Evolutionary conservation across 805 yeast genomes (phyloP), one percentile per base, ranked within the genome.

Genomic region (Millerago galiae): DNA sequence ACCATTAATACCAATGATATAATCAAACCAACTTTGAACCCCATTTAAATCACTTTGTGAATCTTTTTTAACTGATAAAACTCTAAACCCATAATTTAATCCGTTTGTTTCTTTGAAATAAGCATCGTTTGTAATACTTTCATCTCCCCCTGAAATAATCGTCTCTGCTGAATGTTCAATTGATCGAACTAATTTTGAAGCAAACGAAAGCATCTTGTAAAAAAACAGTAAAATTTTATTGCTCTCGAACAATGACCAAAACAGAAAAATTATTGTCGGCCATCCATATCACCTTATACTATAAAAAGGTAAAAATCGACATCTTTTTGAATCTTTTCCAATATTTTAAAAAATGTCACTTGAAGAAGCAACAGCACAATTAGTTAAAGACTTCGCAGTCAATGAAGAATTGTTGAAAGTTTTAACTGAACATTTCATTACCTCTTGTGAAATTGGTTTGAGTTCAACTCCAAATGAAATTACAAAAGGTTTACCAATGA

Each of bases 1-100:
- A 35, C 85, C 87, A 52, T 91, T 86, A 43, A 89, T 67, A 1
- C 84, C 83, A n/a, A 88, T 72, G 29, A 91, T 77, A 58, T 73
- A 91, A 59, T 91, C 99, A 56, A 91, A 93, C 77, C 87, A 83
- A 9, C 93, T 71, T 61, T 89, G 95, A 25, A 93, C 59, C 3
- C 83, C 85, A 18, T n/a, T 5, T 8, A 9, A 15, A n/a, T 70
- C 65, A 25, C 63, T 68, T 8, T 63, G 60, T 13, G 75, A 82
- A 12, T 65, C 62, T 0, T 62, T 59, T 30, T 63, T 66, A 2
- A 77, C 76, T 24, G 68, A 64, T 2, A 83, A 53, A 2, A 84
- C 75, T 31, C 90, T 68, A 39, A 83, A 68, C 0, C 90, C 93
- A 35, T 63, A 53, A 8, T 62, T 56, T 10, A 55, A 51, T 5